A percentile compares a stretch with the other conserved stretches of the same genome.
Conservation (phyloP, 208 protist genomes). For the Crithidia sp. region DNA sequence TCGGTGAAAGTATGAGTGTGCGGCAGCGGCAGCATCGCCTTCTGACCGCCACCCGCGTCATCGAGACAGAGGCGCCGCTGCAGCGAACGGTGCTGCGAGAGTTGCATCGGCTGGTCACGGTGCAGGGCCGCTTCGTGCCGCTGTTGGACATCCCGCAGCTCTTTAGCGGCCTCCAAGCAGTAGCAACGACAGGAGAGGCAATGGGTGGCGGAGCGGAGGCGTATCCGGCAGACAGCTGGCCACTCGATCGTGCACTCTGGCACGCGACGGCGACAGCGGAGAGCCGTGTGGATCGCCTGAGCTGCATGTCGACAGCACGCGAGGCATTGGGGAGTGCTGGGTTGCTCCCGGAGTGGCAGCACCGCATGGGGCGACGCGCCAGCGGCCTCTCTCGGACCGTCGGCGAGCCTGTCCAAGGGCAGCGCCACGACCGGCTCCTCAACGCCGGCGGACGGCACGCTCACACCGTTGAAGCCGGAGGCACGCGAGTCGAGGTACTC, state of each 20-base stretch:
- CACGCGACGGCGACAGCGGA: neutral
- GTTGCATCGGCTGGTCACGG: conserved; percentile 41
- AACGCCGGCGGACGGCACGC: neutral
- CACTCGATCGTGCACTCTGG: conserved; percentile 31
- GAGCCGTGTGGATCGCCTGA: conserved; percentile 20
- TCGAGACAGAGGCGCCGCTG: conserved; percentile 44
- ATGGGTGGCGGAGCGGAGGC: neutral
- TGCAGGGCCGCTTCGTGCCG: conserved; percentile 50
- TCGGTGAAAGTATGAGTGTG: neutral
- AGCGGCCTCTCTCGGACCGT: conserved; percentile 3
- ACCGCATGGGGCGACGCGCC: conserved; percentile 15
- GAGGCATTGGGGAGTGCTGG: conserved; percentile 17
- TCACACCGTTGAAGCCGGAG: neutral
- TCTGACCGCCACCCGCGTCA: conserved; percentile 41
- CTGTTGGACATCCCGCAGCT: conserved; percentile 50
- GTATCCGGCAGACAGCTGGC: conserved; percentile 30
- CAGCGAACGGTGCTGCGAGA: conserved; percentile 45
- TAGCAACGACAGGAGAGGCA: neutral
- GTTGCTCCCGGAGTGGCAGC: conserved; percentile 32
- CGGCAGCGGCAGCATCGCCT: conserved; percentile 44
- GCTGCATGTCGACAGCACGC: conserved; percentile 32
- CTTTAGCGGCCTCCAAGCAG: conserved; percentile 15
- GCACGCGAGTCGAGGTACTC: conserved; percentile 4
- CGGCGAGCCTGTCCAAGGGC: neutral
- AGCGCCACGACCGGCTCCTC: neutral